Evolutionary conservation across 1,139 yeast species (phyloP).

Genomic region (Neolecta irregularis): DNA sequence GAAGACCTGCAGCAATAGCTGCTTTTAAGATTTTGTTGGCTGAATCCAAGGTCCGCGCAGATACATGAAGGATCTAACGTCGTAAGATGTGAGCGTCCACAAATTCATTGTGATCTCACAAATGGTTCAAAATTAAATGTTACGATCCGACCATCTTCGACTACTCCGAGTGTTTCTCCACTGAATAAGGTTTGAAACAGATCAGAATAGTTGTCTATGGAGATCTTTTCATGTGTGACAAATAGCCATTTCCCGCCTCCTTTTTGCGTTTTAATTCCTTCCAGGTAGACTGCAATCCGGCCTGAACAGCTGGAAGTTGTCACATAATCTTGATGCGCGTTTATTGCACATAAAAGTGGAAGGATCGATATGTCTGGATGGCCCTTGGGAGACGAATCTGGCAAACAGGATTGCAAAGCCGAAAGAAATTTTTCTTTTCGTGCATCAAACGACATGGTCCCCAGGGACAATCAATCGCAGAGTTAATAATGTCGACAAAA

Average conservation of each 20-base stretch:
- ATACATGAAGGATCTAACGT: constrained; percentile 1
- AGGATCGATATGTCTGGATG: not conserved
- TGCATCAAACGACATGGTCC: too few species aligned
- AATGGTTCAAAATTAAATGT: constrained; percentile 2
- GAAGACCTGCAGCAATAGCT: constrained; percentile 1
- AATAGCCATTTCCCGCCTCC: constrained; percentile 2
- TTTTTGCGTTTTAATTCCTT: not conserved
- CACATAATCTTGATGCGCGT: not conserved
- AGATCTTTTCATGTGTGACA: not conserved
- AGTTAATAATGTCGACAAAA: too few species aligned
- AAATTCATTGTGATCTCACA: too few species aligned
- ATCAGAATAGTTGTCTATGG: not conserved
- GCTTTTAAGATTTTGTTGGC: not conserved
- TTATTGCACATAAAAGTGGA: constrained; percentile 1
- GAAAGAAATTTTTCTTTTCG: too few species aligned
- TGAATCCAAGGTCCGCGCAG: not conserved
- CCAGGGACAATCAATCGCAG: too few species aligned
- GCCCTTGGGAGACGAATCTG: constrained; percentile 1
- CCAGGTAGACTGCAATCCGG: not conserved
- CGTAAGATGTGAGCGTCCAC: too few species aligned
- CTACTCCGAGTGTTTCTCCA: not conserved
- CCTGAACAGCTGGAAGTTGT: constrained; percentile 3
- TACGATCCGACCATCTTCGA: not conserved
- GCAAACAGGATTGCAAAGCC: not conserved
- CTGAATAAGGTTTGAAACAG: not conserved